These are phyloP conservation scores for Bigelowiella natans DNA, from an alignment of 78 protist genomes.

Conservation along the genomic window DNA sequence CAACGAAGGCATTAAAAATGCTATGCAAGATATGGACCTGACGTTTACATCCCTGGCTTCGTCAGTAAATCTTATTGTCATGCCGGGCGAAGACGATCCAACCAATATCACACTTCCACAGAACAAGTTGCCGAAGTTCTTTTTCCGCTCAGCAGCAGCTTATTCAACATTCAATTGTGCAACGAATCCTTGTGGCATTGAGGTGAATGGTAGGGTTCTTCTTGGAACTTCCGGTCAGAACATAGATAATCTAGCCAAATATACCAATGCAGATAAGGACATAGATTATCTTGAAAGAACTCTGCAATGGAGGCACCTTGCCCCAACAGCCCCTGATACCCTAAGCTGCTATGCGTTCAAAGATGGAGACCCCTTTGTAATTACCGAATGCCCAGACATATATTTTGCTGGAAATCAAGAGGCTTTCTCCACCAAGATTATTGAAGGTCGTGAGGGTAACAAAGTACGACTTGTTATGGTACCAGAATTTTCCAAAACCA, in stretches of 20 bases:
- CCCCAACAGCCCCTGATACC: conserved; percentile 56
- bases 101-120: conserved; percentile 27
- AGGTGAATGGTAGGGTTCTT: not conserved
- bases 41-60: not conserved
- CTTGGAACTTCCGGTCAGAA: conserved; percentile 18
- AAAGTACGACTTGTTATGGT: not conserved
- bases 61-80: not conserved
- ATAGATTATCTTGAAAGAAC: not conserved
- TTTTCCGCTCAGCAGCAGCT: not conserved
- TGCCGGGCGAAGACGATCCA: conserved; percentile 47
- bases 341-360: conserved; percentile 39
- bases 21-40: not conserved
- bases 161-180: not conserved
- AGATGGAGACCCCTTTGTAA: conserved; percentile 27
- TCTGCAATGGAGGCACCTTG: conserved; percentile 26
- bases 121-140: conserved; percentile 23
- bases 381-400: conserved; percentile 19
- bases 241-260: conserved; percentile 14
- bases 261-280: not conserved
- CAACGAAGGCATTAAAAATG: not conserved
- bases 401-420: conserved; percentile 48
- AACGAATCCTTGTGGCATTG: conserved; percentile 20
- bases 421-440: not conserved
- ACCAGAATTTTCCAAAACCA: not conserved
- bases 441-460: not conserved